These are phyloP conservation scores for Globisporangium polare DNA, from an alignment of 352 stramenopile species.

Conservation along the genomic window DNA sequence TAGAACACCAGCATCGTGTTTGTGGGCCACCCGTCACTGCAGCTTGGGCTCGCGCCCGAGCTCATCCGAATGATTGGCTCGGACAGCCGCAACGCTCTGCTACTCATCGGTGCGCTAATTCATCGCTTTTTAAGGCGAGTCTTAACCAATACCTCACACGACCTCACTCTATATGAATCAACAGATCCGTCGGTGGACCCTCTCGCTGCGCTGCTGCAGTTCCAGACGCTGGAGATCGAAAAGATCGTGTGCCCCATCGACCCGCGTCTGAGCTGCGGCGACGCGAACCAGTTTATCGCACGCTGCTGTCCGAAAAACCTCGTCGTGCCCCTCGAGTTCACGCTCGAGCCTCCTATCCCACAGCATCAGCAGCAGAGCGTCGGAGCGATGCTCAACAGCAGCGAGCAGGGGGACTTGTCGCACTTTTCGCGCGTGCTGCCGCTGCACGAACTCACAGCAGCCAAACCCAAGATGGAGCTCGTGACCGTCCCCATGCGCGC, in stretches of 20 bases:
- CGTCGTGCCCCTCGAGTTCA: slow-evolving; percentile 67
- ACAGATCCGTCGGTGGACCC: slow-evolving; percentile 59
- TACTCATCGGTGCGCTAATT: slow-evolving; percentile 57
- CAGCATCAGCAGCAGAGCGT: not conserved
- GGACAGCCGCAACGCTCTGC: slow-evolving; percentile 59
- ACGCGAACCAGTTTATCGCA: slow-evolving; percentile 84
- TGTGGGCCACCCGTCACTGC: slow-evolving; percentile 59
- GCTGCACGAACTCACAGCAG: slow-evolving; percentile 62
- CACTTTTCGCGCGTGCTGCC: slow-evolving; percentile 73
- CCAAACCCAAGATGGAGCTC: slow-evolving; percentile 68
- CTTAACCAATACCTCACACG: not conserved
- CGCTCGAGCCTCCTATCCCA: slow-evolving; percentile 14
- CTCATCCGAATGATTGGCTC: slow-evolving; percentile 55
- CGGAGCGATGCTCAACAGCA: slow-evolving; percentile 8
- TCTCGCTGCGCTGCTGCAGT: slow-evolving; percentile 45
- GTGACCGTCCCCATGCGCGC: slow-evolving; percentile 63
- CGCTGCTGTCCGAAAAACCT: slow-evolving; percentile 69
- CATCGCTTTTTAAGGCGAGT: too few species aligned
- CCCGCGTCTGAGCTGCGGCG: slow-evolving; percentile 70
- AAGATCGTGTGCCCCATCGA: slow-evolving; percentile 80
- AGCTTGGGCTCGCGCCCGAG: slow-evolving; percentile 45
- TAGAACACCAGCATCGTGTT: slow-evolving; percentile 79
- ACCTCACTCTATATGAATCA: not conserved
- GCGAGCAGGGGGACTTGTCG: slow-evolving; percentile 32
- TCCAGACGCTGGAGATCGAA: slow-evolving; percentile 60